Evolutionary conservation across 2,329 filamentous ascomycete species (phyloP).

Genomic region (Fusarium circinatum): DNA sequence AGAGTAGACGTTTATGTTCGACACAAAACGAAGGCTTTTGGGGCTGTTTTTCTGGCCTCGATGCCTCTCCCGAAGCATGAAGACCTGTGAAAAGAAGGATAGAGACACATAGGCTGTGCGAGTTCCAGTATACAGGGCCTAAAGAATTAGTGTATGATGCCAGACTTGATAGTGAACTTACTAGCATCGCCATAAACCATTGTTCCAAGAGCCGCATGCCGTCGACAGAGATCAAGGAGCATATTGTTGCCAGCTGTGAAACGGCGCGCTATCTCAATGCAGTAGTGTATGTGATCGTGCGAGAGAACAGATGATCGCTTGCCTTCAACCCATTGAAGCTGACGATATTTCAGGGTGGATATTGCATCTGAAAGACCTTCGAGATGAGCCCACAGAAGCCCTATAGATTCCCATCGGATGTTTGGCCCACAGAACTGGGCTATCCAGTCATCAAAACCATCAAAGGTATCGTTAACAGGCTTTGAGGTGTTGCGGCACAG

Average conservation of each 20-base stretch:
- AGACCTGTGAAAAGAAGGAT: slow-evolving; percentile 50
- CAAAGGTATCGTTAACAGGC: slow-evolving; percentile 50
- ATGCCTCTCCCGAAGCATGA: slow-evolving; percentile 41
- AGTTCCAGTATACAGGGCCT: slow-evolving; percentile 52
- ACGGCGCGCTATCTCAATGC: slow-evolving; percentile 46
- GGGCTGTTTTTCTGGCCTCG: neutral
- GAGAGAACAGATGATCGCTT: neutral
- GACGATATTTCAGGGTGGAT: slow-evolving; percentile 6
- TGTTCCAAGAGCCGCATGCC: slow-evolving; percentile 50
- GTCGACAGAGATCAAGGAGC: slow-evolving; percentile 51
- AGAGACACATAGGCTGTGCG: slow-evolving; percentile 51
- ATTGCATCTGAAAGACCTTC: slow-evolving; percentile 29
- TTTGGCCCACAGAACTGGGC: slow-evolving; percentile 52
- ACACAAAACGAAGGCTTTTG: slow-evolving; percentile 46
- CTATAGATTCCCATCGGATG: slow-evolving; percentile 57
- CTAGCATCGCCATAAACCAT: slow-evolving; percentile 54
- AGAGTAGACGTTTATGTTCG: slow-evolving; percentile 48
- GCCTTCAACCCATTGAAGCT: slow-evolving; percentile 17
- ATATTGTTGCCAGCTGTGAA: slow-evolving; percentile 49
- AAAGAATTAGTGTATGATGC: neutral
- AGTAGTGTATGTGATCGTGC: slow-evolving; percentile 41
- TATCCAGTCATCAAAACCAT: slow-evolving; percentile 50
- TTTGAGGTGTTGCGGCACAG: slow-evolving; percentile 53
- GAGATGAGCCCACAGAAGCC: slow-evolving; percentile 48
- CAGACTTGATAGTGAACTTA: slow-evolving; percentile 36